Conservation (phyloP, 345 rosid genomes). For the Hirschfeldia incana region DNA sequence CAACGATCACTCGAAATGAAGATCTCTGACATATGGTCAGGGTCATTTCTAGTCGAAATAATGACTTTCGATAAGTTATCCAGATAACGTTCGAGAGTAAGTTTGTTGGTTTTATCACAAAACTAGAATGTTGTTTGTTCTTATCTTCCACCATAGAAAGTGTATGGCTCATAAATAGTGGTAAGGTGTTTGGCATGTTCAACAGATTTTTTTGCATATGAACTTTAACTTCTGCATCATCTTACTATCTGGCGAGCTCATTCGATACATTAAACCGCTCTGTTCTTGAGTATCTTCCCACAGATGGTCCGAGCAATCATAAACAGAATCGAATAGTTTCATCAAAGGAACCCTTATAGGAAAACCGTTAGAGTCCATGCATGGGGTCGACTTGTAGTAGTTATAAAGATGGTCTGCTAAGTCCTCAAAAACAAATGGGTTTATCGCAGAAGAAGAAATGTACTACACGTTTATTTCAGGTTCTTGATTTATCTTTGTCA, state of each 20-base stretch:
- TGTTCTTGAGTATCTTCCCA: slow-evolving; percentile 58
- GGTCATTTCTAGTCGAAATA: too few relatives aligned
- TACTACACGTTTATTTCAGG: too few relatives aligned
- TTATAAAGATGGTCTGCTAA: too few relatives aligned
- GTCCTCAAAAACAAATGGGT: too few relatives aligned
- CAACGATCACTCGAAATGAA: too few relatives aligned
- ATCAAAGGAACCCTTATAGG: slow-evolving; percentile 57
- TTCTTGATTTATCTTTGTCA: too few relatives aligned
- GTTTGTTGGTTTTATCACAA: background rate
- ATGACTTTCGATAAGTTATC: too few relatives aligned
- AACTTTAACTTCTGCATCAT: slow-evolving; percentile 55
- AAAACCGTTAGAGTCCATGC: slow-evolving; percentile 63
- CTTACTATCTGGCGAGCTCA: slow-evolving; percentile 47
- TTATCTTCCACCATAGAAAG: slow-evolving; percentile 87
- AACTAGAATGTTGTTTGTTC: background rate
- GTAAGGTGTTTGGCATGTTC: slow-evolving; percentile 87
- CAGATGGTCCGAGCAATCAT: slow-evolving; percentile 72
- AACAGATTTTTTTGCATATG: slow-evolving; percentile 56
- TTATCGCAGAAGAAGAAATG: too few relatives aligned
- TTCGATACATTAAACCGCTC: slow-evolving; percentile 44
- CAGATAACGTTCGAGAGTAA: too few relatives aligned
- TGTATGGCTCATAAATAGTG: slow-evolving; percentile 75
- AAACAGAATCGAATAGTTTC: slow-evolving; percentile 76
- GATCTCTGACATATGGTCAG: too few relatives aligned
- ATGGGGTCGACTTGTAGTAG: too few relatives aligned